Percentiles rank a stretch among this genome's conserved stretches.
These are phyloP conservation scores for Talaromyces sp. DNA, from an alignment of 2,329 filamentous ascomycete genomes.

Conservation along the genomic window DNA sequence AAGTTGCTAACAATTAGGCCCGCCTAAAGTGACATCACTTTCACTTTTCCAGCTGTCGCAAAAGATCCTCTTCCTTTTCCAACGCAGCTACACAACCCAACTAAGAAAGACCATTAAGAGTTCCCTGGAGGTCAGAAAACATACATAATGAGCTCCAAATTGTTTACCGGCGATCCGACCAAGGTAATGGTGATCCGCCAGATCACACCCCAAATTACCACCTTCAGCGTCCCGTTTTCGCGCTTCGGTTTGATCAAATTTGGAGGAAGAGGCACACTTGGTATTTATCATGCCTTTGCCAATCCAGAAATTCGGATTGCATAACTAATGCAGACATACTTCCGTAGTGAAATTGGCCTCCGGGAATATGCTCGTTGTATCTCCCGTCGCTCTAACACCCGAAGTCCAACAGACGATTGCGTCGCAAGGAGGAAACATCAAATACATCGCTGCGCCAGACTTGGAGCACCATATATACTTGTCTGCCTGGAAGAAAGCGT, in stretches of 20 bases:
- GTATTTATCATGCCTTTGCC: conserved; percentile 39
- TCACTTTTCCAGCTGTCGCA: neutral
- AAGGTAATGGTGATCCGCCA: conserved; percentile 88
- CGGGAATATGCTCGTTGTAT: conserved; percentile 81
- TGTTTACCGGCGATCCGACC: conserved; percentile 65
- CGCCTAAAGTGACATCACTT: neutral
- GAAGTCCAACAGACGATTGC: conserved; percentile 60
- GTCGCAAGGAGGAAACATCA: conserved; percentile 62
- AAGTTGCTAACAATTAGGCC: neutral
- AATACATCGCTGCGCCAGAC: conserved; percentile 83
- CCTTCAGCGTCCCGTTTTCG: conserved; percentile 65
- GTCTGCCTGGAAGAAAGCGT: conserved; percentile 74
- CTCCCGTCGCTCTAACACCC: conserved; percentile 77
- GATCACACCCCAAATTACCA: conserved; percentile 65
- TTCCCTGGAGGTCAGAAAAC: neutral
- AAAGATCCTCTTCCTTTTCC: neutral
- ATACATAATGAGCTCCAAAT: conserved; percentile 53
- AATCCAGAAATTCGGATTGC: neutral
- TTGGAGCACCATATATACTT: conserved; percentile 94
- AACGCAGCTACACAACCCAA: neutral
- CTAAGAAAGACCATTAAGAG: neutral
- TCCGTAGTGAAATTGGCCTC: conserved; percentile 66
- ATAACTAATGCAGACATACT: neutral
- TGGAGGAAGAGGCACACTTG: conserved; percentile 80
- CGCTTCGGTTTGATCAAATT: conserved; percentile 75